These are phyloP conservation scores for Candida caryicola DNA, from an alignment of 805 yeast genomes.

Conservation along the genomic window DNA sequence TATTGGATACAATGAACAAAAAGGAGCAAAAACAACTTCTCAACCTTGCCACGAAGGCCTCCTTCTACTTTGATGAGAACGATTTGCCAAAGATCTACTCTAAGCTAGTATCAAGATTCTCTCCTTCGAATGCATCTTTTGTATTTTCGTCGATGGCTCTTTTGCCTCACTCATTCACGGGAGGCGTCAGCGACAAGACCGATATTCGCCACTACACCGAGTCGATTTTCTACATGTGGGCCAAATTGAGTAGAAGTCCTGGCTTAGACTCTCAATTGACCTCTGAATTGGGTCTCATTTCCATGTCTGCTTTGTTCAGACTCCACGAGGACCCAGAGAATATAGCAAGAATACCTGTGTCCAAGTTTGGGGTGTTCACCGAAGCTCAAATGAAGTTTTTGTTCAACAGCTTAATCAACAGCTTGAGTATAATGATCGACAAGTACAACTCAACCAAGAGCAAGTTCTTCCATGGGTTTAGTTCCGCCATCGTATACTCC, in stretches of 20 bases:
- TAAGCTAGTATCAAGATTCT: slow-evolving; percentile 48
- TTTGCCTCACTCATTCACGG: slow-evolving; percentile 47
- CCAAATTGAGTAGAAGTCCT: slow-evolving; percentile 45
- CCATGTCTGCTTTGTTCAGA: slow-evolving; percentile 46
- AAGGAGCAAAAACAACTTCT: slow-evolving; percentile 47
- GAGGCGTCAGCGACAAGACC: slow-evolving; percentile 24
- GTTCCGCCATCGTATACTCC: slow-evolving; percentile 55
- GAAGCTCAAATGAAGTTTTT: slow-evolving; percentile 58
- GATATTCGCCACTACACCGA: slow-evolving; percentile 60
- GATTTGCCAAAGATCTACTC: slow-evolving; percentile 52
- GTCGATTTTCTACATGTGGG: slow-evolving; percentile 71
- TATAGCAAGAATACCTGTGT: slow-evolving; percentile 26
- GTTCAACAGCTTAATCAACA: slow-evolving; percentile 51
- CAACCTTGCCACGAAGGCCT: slow-evolving; percentile 52
- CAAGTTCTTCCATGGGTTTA: slow-evolving; percentile 42
- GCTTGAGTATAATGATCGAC: slow-evolving; percentile 46
- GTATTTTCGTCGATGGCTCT: slow-evolving; percentile 53
- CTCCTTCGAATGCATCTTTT: slow-evolving; percentile 51
- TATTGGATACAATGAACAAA: slow-evolving; percentile 47
- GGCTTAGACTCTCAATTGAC: slow-evolving; percentile 63
- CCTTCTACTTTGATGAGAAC: slow-evolving; percentile 49
- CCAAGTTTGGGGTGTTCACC: slow-evolving; percentile 62
- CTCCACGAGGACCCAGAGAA: slow-evolving; percentile 19
- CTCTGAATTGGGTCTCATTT: slow-evolving; percentile 59
- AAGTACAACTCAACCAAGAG: slow-evolving; percentile 45